Conservation (phyloP, 2,329 filamentous ascomycete species). For the Colletotrichum zoysiae region DNA sequence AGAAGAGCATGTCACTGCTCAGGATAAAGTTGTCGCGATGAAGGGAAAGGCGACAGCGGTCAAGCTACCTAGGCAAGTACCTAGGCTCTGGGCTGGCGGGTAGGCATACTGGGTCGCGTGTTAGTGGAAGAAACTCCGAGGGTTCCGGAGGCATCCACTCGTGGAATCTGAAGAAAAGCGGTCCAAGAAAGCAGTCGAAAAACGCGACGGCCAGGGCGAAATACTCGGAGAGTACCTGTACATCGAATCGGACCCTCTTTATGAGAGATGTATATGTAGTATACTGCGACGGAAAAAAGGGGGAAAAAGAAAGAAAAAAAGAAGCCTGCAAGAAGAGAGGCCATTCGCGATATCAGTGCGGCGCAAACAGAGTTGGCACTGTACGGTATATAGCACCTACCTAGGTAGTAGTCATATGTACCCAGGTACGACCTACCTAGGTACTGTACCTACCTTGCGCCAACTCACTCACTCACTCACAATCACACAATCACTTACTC, state of each 20-base stretch:
- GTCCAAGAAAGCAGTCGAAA: neutral
- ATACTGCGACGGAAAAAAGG: neutral
- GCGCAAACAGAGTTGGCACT: constrained; percentile 1
- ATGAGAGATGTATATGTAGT: neutral
- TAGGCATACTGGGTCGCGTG: constrained; percentile 15
- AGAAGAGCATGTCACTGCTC: neutral
- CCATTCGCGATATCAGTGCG: constrained; percentile 13
- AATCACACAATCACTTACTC: too few species aligned
- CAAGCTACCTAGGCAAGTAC: neutral
- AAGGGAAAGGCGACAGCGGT: constrained; percentile 5
- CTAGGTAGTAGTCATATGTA: too few species aligned
- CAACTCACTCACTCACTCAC: neutral
- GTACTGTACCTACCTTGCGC: constrained; percentile 3
- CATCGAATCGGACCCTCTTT: neutral
- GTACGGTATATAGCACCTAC: neutral
- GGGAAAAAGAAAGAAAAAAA: neutral
- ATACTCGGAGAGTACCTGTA: neutral
- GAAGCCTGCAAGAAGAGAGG: constrained; percentile 3
- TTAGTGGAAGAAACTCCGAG: constrained; percentile 29
- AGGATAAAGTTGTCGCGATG: neutral
- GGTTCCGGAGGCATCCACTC: constrained; percentile 33
- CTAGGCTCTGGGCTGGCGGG: neutral
- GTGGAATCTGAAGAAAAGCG: neutral
- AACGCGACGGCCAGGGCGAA: neutral
- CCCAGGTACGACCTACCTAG: too few species aligned